A percentile compares a stretch with the other conserved stretches of the same genome.
These are phyloP conservation scores for Toxoplasma gondii DNA, from an alignment of 169 alveolate genomes.

Conservation along the genomic window DNA sequence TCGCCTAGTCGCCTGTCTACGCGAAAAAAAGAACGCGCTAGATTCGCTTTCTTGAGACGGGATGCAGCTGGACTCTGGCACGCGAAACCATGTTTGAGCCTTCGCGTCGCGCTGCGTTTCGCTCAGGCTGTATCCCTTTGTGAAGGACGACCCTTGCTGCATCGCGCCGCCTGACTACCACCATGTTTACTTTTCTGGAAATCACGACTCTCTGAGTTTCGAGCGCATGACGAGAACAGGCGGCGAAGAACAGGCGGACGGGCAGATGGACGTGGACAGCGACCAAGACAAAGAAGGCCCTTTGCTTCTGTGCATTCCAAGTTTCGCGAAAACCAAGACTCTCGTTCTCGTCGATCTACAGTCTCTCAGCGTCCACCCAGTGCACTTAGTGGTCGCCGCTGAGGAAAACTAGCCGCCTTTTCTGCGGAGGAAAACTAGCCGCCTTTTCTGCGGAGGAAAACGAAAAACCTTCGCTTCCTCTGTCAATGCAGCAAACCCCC, in stretches of 20 bases:
- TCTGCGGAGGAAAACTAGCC: not conserved
- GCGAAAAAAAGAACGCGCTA: too few species aligned
- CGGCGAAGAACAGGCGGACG: not conserved
- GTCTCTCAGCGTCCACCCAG: not conserved
- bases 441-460: not conserved
- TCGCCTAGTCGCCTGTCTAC: too few species aligned
- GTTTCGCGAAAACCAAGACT: conserved; percentile 4
- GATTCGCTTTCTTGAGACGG: too few species aligned
- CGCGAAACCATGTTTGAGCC: too few species aligned
- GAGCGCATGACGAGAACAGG: not conserved
- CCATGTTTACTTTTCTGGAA: conserved; percentile 73
- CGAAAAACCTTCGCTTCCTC: not conserved
- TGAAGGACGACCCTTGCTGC: conserved; percentile 74
- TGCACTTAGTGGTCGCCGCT: not conserved
- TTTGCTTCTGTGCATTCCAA: conserved; percentile 16
- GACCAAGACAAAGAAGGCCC: not conserved
- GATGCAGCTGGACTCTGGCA: too few species aligned
- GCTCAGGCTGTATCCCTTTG: conserved; percentile 78
- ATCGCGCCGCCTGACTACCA: conserved; percentile 66
- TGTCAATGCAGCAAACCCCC: too few species aligned
- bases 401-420: not conserved
- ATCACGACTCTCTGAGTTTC: not conserved
- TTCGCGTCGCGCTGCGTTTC: too few species aligned
- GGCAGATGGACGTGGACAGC: not conserved
- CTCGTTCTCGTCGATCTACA: conserved; percentile 11